Evolutionary conservation across 169 alveolate species (phyloP).

Genomic region (Ichthyophthirius multifiliis): DNA sequence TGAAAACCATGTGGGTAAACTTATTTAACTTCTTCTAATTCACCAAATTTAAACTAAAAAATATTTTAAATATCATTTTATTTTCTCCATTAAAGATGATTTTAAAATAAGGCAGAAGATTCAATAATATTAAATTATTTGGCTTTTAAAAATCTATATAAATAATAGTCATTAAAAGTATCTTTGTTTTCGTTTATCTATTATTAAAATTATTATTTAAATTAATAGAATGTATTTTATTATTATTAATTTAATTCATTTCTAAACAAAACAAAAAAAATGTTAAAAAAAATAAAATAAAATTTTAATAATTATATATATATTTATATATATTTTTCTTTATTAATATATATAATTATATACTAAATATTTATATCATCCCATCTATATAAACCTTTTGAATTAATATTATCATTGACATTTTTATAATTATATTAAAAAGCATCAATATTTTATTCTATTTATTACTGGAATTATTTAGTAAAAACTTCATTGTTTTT

Average conservation of each 20-base stretch:
- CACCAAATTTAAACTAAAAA: constrained; percentile 27
- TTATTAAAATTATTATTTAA: not conserved
- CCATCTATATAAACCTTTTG: not conserved
- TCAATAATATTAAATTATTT: constrained; percentile 52
- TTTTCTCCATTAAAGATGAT: constrained; percentile 53
- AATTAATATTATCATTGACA: not conserved
- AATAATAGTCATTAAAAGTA: constrained; percentile 34
- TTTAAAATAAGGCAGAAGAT: constrained; percentile 40
- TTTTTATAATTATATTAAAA: not conserved
- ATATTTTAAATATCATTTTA: constrained; percentile 42
- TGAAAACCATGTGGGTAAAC: constrained; percentile 60
- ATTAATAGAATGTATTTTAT: not conserved
- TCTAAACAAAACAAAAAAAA: not conserved
- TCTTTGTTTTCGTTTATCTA: not conserved
- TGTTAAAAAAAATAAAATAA: not conserved
- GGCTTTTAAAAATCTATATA: constrained; percentile 63
- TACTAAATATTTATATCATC: not conserved
- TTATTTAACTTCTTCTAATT: constrained; percentile 14
- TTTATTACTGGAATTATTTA: not conserved
- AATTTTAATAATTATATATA: not conserved
- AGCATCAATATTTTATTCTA: not conserved
- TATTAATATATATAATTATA: not conserved
- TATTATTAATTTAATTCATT: not conserved
- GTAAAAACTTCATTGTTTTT: not conserved
- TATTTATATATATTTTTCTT: not conserved